These are phyloP conservation scores for Lasiodiplodia citricola DNA, from an alignment of 2,329 filamentous ascomycete genomes.

Conservation along the genomic window DNA sequence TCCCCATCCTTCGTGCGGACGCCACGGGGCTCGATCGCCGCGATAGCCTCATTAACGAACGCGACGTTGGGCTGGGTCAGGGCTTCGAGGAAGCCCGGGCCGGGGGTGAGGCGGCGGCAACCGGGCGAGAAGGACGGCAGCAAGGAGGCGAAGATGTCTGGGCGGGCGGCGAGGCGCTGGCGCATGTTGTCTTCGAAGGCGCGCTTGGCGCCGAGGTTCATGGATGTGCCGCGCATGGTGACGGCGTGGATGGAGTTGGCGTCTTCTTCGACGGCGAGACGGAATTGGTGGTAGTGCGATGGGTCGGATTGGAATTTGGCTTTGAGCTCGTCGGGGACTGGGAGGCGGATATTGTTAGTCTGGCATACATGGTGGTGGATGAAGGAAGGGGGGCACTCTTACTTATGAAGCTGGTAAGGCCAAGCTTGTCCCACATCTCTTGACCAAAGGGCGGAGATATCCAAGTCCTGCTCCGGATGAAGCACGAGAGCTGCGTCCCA, in stretches of 20 bases:
- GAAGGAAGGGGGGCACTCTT: background rate
- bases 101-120: conserved; percentile 57
- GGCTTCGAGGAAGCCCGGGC: conserved; percentile 58
- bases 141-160: conserved; percentile 49
- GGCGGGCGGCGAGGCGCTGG: conserved; percentile 41
- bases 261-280: conserved; percentile 41
- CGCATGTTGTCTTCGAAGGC: conserved; percentile 51
- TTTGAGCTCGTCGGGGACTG: conserved; percentile 35
- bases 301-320: conserved; percentile 37
- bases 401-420: conserved; percentile 39
- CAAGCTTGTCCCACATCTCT: conserved; percentile 39
- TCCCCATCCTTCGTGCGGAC: conserved; percentile 49
- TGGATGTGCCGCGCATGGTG: conserved; percentile 43
- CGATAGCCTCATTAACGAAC: conserved; percentile 44
- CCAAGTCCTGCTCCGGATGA: conserved; percentile 44
- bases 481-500: conserved; percentile 39
- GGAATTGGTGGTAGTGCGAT: conserved; percentile 39
- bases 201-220: conserved; percentile 44
- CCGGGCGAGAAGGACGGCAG: conserved; percentile 52
- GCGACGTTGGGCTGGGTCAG: conserved; percentile 48
- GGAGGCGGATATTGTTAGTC: background rate
- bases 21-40: conserved; percentile 43
- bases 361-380: background rate
- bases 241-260: conserved; percentile 38
- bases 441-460: conserved; percentile 42